These are phyloP conservation scores for Papiliotrema terrestris DNA, from an alignment of 1,284 basidiomycete genomes.

Conservation along the genomic window DNA sequence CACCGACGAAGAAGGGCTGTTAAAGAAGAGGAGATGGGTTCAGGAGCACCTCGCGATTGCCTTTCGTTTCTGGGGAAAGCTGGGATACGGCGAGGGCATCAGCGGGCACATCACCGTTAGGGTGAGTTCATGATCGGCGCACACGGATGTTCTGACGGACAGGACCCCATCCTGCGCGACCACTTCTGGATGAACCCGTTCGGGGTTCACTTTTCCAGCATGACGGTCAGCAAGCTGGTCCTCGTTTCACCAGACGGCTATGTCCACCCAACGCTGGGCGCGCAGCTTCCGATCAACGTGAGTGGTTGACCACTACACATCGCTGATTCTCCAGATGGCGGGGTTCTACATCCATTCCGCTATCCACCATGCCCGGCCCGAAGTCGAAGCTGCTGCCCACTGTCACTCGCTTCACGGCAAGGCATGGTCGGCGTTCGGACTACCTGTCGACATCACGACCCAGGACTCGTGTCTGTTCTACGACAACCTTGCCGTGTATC, in stretches of 20 bases:
- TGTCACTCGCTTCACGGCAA: slow-evolving; percentile 55
- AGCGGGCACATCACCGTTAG: slow-evolving; percentile 42
- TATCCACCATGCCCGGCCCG: slow-evolving; percentile 60
- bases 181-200: slow-evolving; percentile 47
- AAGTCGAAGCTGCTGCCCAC: slow-evolving; percentile 63
- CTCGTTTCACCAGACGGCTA: slow-evolving; percentile 43
- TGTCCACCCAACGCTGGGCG: slow-evolving; percentile 34
- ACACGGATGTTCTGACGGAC: background rate
- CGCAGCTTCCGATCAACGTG: slow-evolving; percentile 44
- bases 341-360: slow-evolving; percentile 59
- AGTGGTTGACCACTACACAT: slow-evolving; percentile 9
- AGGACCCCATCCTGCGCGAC: slow-evolving; percentile 35
- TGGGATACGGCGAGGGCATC: slow-evolving; percentile 37
- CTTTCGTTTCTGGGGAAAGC: slow-evolving; percentile 42
- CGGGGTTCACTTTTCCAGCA: slow-evolving; percentile 32
- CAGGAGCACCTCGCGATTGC: slow-evolving; percentile 38
- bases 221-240: slow-evolving; percentile 35
- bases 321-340: slow-evolving; percentile 48
- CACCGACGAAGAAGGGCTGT: slow-evolving; percentile 25
- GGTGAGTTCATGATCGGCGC: slow-evolving; percentile 5
- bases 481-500: slow-evolving; percentile 28
- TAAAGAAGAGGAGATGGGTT: slow-evolving; percentile 38
- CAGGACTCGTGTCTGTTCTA: slow-evolving; percentile 36
- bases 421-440: slow-evolving; percentile 29
- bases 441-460: slow-evolving; percentile 41